Conservation (phyloP, 495 filamentous ascomycete genomes). For the Neurospora intermedia region DNA sequence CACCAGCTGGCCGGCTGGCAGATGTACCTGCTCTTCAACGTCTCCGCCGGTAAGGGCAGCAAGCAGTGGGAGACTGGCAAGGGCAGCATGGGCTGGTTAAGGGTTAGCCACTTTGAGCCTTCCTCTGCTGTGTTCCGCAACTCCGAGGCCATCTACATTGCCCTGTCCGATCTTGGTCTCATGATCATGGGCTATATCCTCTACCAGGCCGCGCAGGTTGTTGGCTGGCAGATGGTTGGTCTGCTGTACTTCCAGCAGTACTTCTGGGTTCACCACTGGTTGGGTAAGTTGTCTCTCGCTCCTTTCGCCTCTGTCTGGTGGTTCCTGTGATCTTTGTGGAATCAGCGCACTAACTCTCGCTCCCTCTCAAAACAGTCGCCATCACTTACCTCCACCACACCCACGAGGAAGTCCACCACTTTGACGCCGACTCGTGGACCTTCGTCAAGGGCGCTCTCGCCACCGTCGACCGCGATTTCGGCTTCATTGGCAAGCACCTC, state of each 20-base stretch:
- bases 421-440: constrained; percentile 64
- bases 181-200: constrained; percentile 41
- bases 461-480: constrained; percentile 82
- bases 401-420: constrained; percentile 72
- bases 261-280: constrained; percentile 97
- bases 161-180: constrained; percentile 73
- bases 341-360: constrained; percentile 16
- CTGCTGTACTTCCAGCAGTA: constrained; percentile 91
- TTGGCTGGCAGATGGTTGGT: constrained; percentile 71
- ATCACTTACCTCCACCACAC: constrained; percentile 90
- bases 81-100: constrained; percentile 55
- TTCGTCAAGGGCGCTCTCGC: constrained; percentile 77
- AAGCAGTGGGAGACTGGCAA: constrained; percentile 47
- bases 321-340: not conserved
- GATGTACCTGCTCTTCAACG: constrained; percentile 74
- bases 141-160: constrained; percentile 74
- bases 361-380: constrained; percentile 42
- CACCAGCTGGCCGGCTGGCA: constrained; percentile 91
- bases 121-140: constrained; percentile 81
- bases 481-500: constrained; percentile 72
- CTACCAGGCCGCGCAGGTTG: constrained; percentile 52
- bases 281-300: constrained; percentile 43
- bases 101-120: constrained; percentile 92
- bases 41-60: constrained; percentile 85
- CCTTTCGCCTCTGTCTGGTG: too few relatives aligned